Conservation (phyloP, 345 rosid species). For the Populus simonii region DNA sequence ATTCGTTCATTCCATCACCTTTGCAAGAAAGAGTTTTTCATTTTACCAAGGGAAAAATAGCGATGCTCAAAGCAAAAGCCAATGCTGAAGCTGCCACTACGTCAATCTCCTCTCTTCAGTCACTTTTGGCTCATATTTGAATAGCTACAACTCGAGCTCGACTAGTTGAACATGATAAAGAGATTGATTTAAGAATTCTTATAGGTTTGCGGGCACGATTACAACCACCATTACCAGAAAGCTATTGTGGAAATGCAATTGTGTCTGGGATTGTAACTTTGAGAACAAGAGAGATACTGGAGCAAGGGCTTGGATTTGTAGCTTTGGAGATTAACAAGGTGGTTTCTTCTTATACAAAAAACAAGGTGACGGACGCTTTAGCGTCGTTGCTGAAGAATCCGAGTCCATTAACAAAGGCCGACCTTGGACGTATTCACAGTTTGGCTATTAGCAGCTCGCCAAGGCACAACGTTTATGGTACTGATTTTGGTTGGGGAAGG, state of each 20-base stretch:
- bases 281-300: slow-evolving; percentile 21
- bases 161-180: slow-evolving; percentile 7
- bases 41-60: slow-evolving; percentile 17
- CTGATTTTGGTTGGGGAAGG: slow-evolving; percentile 45
- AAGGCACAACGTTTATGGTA: slow-evolving; percentile 37
- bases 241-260: slow-evolving; percentile 39
- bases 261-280: neutral
- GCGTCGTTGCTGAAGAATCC: slow-evolving; percentile 23
- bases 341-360: slow-evolving; percentile 18
- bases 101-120: slow-evolving; percentile 44
- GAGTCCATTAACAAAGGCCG: neutral
- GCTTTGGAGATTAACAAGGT: slow-evolving; percentile 27
- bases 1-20: neutral
- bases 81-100: slow-evolving; percentile 25
- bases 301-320: slow-evolving; percentile 16
- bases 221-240: slow-evolving; percentile 21
- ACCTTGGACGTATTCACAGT: neutral
- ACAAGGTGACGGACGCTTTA: slow-evolving; percentile 1
- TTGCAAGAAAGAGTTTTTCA: no score
- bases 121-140: slow-evolving; percentile 41
- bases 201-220: slow-evolving; percentile 29
- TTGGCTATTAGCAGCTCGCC: slow-evolving; percentile 32
- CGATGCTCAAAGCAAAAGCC: slow-evolving; percentile 42
- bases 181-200: neutral
- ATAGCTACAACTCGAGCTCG: slow-evolving; percentile 10